Percentiles rank a stretch among this genome's conserved stretches.
phyloP scores from a whole-genome alignment of 2,329 filamentous ascomycete species.

The Fusarium chlamydosporum region DNA sequence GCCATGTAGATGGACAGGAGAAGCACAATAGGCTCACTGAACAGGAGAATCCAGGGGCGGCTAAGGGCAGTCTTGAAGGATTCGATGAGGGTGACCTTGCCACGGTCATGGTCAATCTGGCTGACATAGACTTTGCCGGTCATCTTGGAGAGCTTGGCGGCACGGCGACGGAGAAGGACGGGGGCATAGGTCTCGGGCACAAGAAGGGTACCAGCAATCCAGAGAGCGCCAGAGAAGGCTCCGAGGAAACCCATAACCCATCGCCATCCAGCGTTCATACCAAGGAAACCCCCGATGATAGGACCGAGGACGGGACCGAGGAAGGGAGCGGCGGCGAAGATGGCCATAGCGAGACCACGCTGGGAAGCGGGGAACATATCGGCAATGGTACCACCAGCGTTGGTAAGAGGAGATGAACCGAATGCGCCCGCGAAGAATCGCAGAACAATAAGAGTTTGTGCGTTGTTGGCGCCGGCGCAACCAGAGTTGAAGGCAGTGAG shows the following conservation, averaged over 20 bases:
- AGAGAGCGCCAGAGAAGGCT: conserved; percentile 75
- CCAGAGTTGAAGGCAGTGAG: conserved; percentile 83
- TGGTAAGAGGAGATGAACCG: conserved; percentile 72
- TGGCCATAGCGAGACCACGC: conserved; percentile 84
- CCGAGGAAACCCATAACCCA: conserved; percentile 88
- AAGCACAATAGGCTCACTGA: conserved; percentile 83
- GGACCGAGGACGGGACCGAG: conserved; percentile 70
- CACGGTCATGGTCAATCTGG: conserved; percentile 53
- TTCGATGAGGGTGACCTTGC: conserved; percentile 28
- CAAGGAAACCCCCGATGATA: conserved; percentile 76
- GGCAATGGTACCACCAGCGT: conserved; percentile 73
- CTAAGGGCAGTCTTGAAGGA: conserved; percentile 79
- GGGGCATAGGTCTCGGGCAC: conserved; percentile 89
- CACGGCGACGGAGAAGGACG: conserved; percentile 69
- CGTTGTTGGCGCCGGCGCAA: conserved; percentile 79
- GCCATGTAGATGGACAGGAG: conserved; percentile 86
- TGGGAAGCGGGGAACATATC: conserved; percentile 85
- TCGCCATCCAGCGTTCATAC: conserved; percentile 78
- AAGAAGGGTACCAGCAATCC: conserved; percentile 81
- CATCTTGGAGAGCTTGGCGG: conserved; percentile 40
- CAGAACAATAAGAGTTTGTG: conserved; percentile 78
- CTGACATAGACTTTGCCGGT: conserved; percentile 41
- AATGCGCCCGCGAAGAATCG: conserved; percentile 82
- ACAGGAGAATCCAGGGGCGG: conserved; percentile 56
- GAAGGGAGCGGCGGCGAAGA: conserved; percentile 83